Evolutionary conservation across 768 basidiomycete species (phyloP).

Genomic region (Leccinum uliginosum): DNA sequence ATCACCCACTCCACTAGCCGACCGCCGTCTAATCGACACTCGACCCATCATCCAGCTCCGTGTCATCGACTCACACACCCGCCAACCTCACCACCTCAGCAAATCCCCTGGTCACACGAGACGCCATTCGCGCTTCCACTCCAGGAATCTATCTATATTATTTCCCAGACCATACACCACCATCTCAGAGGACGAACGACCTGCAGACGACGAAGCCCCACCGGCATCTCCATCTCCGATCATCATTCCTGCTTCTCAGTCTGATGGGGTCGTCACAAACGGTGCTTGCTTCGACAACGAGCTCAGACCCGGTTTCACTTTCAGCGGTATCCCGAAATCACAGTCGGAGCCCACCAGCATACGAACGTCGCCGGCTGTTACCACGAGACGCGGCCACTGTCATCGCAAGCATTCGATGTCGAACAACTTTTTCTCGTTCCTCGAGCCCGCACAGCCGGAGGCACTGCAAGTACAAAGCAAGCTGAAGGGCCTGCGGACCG

Average conservation of each 20-base stretch:
- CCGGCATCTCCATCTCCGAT: constrained; percentile 41
- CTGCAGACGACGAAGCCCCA: constrained; percentile 44
- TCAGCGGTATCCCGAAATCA: constrained; percentile 47
- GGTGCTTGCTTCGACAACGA: constrained; percentile 33
- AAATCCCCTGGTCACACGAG: constrained; percentile 30
- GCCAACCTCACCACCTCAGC: constrained; percentile 26
- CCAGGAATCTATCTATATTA: constrained; percentile 87
- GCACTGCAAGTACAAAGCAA: constrained; percentile 10
- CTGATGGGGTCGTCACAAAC: constrained; percentile 21
- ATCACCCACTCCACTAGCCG: constrained; percentile 50
- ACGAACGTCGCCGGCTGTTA: constrained; percentile 20
- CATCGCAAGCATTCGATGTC: constrained; percentile 94
- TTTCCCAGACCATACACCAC: constrained; percentile 70
- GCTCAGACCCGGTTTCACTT: constrained; percentile 57
- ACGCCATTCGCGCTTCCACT: constrained; percentile 73
- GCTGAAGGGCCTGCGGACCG: constrained; percentile 44
- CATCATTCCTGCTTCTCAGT: constrained; percentile 40
- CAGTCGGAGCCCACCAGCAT: constrained; percentile 18
- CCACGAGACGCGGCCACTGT: constrained; percentile 56
- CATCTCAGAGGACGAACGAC: constrained; percentile 64
- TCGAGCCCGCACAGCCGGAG: constrained; percentile 59
- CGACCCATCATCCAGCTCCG: constrained; percentile 93
- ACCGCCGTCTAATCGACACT: constrained; percentile 94
- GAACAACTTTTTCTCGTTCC: constrained; percentile 93
- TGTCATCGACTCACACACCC: constrained; percentile 63